Evolutionary conservation across 23 red algal species (phyloP), one percentile per base, ranked within the genome.

Genomic region (Gracilariopsis chorda): DNA sequence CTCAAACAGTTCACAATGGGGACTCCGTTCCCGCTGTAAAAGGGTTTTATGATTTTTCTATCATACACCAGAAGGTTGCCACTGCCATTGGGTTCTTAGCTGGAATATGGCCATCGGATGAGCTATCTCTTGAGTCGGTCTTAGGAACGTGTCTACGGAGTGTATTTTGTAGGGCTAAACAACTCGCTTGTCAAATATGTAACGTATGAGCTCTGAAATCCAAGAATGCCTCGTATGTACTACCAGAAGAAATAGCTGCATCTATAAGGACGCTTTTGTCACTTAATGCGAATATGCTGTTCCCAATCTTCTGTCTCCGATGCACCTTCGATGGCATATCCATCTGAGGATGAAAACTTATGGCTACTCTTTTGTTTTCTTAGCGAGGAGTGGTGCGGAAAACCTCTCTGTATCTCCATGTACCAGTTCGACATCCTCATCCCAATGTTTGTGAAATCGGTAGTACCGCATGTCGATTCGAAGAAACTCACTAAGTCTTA

Each of bases 1-100:
- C 69, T 2, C 78, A 60, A 58, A 73, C 75, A 37, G 36, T 57
- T 45, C 61, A 82, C 59, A 57, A 73, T 69, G 88, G 77, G 33
- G 77, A 72, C 55, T 52, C 77, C 5, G 75, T 62, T 30, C 88
- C 88, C 24, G 75, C 75, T 21, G 60, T 48, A 28, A 83, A 94
- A 70, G 92, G 92, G 3, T 75, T 75, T 46, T 86, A 80, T 58
- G 92, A 94, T 48, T 83, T 73, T 36, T 65, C 83, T 1, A 17
- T 82, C 16, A 94, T 94, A 83, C 92, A 94, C 49, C 45, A 69
- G 57, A 58, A 81, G 8, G 76, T 74, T 36, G 83, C 92, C 14
- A 55, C 81, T 27, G 92, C 83, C 3, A 33, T 94, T n/a, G 92
- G 83, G 10, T 73, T 29, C n/a, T 32, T 94, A 3, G 82, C 83